These are phyloP conservation scores for Colletotrichum sp. DNA, from an alignment of 2,329 filamentous ascomycete genomes.

Conservation along the genomic window DNA sequence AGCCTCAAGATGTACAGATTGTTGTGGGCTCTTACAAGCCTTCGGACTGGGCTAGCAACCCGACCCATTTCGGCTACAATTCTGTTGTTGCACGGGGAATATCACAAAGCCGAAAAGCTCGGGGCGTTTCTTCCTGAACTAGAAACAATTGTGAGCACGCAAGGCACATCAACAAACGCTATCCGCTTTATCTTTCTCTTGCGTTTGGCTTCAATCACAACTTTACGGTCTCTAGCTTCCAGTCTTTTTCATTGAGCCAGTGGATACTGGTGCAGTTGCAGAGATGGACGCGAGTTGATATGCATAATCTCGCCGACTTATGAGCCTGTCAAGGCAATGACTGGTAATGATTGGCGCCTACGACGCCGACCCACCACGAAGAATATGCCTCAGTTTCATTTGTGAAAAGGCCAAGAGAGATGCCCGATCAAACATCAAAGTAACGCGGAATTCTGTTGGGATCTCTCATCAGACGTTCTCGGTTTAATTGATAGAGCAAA, in stretches of 20 bases:
- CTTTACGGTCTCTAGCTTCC: fast-evolving
- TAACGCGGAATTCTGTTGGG: too few relatives aligned
- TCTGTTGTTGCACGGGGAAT: fast-evolving
- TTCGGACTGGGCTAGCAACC: not conserved
- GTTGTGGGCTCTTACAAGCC: not conserved
- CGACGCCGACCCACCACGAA: not conserved
- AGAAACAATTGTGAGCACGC: not conserved
- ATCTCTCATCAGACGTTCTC: too few relatives aligned
- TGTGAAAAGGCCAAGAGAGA: not conserved
- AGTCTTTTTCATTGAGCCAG: fast-evolving
- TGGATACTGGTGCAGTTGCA: not conserved
- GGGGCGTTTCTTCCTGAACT: not conserved
- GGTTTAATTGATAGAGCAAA: too few relatives aligned
- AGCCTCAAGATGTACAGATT: not conserved
- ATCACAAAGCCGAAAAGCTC: not conserved
- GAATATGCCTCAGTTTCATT: not conserved
- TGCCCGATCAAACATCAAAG: not conserved
- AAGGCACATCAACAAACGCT: not conserved
- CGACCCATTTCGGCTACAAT: not conserved
- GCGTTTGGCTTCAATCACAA: fast-evolving
- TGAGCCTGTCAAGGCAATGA: not conserved
- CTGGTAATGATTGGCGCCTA: not conserved
- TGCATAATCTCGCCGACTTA: not conserved
- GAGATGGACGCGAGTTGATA: not conserved
- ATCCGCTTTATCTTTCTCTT: not conserved